phyloP scores from a whole-genome alignment of 257 asterid species.

The Eustoma russellianum region DNA sequence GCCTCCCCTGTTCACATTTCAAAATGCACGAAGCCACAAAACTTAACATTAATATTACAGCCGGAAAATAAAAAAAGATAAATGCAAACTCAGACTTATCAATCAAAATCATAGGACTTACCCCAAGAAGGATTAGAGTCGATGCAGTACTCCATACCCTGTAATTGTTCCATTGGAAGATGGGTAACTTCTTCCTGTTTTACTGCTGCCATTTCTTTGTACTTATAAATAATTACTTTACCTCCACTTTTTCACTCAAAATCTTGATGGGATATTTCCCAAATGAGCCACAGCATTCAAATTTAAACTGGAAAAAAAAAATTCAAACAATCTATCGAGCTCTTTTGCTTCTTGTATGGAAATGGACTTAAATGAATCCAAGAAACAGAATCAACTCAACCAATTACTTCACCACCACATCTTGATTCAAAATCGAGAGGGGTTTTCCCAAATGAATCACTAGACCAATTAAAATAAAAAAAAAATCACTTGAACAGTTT shows the following conservation, averaged over 20 bases:
- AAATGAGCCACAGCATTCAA: slow-evolving; percentile 16
- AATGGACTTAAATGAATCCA: slow-evolving; percentile 22
- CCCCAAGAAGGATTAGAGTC: slow-evolving; percentile 99
- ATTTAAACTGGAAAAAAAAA: not conserved
- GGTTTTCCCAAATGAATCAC: slow-evolving; percentile 18
- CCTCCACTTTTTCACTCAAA: slow-evolving; percentile 10
- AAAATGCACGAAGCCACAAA: slow-evolving; percentile 2
- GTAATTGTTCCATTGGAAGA: slow-evolving; percentile 94
- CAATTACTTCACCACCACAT: slow-evolving; percentile 1
- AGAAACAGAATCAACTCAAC: slow-evolving; percentile 20
- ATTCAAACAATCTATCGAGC: not conserved
- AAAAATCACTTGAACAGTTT: not conserved
- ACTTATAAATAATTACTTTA: not conserved
- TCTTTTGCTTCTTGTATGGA: not conserved
- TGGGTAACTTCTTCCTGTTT: slow-evolving; percentile 94
- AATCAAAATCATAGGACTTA: slow-evolving; percentile 13
- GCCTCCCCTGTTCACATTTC: slow-evolving; percentile 58
- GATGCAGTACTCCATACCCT: slow-evolving; percentile 94
- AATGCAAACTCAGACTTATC: not conserved
- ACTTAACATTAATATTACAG: not conserved
- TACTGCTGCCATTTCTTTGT: slow-evolving; percentile 52
- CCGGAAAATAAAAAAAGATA: not conserved
- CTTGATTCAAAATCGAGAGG: slow-evolving; percentile 14
- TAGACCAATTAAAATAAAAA: slow-evolving; percentile 4
- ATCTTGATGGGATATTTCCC: slow-evolving; percentile 15